Evolutionary conservation across 2,329 filamentous ascomycete species (phyloP), one percentile per base, ranked within the genome.

Genomic region (Shiraia bambusicola): DNA sequence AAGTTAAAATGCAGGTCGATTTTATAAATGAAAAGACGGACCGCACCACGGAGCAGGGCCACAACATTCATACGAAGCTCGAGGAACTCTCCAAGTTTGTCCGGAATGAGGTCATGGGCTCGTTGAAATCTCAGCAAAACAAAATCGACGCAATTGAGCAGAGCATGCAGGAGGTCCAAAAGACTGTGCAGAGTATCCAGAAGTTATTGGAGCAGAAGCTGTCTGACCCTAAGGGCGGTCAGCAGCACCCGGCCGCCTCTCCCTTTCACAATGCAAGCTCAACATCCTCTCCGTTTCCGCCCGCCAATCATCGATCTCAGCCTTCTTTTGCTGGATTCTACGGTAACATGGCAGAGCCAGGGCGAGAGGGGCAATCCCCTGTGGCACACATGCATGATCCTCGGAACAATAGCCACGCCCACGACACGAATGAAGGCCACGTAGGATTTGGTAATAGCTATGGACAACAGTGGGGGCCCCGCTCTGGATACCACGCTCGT

Each of bases 111-210:
- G 50, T 67, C 8, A 42, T 58, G 10, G 44, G 50, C 22, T 52
- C 52, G 12, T 34, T 68, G 34, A 34, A 33, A 12, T 41, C 41
- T n/a, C 62, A 66, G 26, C 43, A 49, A 4, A 51, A 61, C 40
- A 63, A 61, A 54, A 51, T 40, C 12, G 28, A 33, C 1, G 50
- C 47, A 2, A 44, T 67, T 40, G 52, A 61, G 19, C 47, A 50
- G 10, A 48, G 47, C 6, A 52, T 69, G 25, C 57, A 56, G 33
- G 54, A 51, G 8, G 40, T 68, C 12, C 56, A 63, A 27, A 58
- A 59, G 37, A 42, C 45, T 9, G 28, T 66, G 14, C 34, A 50
- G 26, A 48, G 49, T 10, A 34, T 67, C 26, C 58, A 64, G 40
- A 58, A 58, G 46, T 41, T 40, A 5, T 22, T 50, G 22, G 58